Evolutionary conservation across 495 filamentous ascomycete genomes (phyloP).

Genomic region (Astrothelium subdiscretum): DNA sequence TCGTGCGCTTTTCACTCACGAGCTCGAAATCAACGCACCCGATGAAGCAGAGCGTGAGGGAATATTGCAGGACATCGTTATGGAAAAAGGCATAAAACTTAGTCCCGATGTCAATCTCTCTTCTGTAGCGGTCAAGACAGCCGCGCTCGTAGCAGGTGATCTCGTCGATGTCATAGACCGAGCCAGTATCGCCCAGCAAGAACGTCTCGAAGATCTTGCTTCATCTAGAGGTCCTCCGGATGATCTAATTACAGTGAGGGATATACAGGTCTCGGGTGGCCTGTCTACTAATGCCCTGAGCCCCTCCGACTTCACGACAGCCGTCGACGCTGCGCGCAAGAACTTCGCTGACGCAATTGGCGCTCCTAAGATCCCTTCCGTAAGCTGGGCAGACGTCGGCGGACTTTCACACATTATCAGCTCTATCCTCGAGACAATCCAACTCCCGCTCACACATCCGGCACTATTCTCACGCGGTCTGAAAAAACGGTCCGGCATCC

Average conservation of each 20-base stretch:
- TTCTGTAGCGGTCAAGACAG: conserved; percentile 83
- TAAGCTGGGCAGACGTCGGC: conserved; percentile 92
- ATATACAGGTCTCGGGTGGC: conserved; percentile 85
- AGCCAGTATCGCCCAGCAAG: conserved; percentile 60
- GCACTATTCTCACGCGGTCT: conserved; percentile 96
- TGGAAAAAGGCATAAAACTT: conserved; percentile 58
- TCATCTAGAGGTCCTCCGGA: conserved; percentile 14
- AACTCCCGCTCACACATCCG: conserved; percentile 80
- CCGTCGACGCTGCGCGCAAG: conserved; percentile 87
- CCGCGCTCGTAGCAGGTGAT: conserved; percentile 88
- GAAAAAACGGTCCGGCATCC: conserved; percentile 95
- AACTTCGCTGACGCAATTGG: conserved; percentile 97
- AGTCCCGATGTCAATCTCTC: conserved; percentile 71
- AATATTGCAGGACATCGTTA: conserved; percentile 64
- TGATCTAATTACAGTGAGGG: conserved; percentile 48
- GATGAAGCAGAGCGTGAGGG: conserved; percentile 89
- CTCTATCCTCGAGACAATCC: conserved; percentile 92
- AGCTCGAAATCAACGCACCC: conserved; percentile 85
- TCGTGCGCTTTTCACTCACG: conserved; percentile 84
- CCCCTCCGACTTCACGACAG: conserved; percentile 78
- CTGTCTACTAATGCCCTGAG: conserved; percentile 62
- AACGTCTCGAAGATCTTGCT: conserved; percentile 61
- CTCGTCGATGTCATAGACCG: conserved; percentile 89
- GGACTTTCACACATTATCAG: conserved; percentile 89
- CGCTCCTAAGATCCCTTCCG: conserved; percentile 95